Conservation (phyloP, 805 yeast species). For the Pichia nanzhaoensis region DNA sequence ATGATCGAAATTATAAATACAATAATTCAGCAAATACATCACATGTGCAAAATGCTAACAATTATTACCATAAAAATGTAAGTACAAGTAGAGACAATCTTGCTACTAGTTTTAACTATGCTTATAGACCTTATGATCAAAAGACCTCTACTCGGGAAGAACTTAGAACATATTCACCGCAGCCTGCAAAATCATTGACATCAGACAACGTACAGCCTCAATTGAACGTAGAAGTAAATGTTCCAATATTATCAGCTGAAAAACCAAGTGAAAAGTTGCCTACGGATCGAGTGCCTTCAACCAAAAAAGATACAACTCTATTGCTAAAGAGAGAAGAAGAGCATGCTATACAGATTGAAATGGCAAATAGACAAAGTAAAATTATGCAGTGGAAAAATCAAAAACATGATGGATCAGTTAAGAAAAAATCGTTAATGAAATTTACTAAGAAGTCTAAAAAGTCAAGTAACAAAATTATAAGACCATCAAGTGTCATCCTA, state of each 20-base stretch:
- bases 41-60: not conserved
- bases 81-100: not conserved
- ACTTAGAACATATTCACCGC: too few species aligned
- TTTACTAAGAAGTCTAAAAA: slow-evolving; percentile 15
- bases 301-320: too few species aligned
- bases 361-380: slow-evolving; percentile 39
- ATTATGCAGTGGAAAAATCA: slow-evolving; percentile 46
- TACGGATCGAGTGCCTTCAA: too few species aligned
- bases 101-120: not conserved
- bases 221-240: too few species aligned
- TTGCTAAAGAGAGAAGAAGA: too few species aligned
- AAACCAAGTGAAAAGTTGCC: too few species aligned
- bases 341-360: slow-evolving; percentile 3
- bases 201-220: too few species aligned
- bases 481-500: not conserved
- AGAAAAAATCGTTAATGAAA: slow-evolving; percentile 19
- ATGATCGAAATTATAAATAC: not conserved
- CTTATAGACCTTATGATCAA: too few species aligned
- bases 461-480: not conserved
- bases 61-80: not conserved
- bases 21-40: not conserved
- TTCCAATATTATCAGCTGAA: too few species aligned
- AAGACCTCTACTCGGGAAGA: too few species aligned
- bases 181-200: too few species aligned
- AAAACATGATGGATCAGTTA: slow-evolving; percentile 3